Base-by-base conservation (phyloP, 2,329 filamentous ascomycete species). In the Raffaelea albimanens region DNA sequence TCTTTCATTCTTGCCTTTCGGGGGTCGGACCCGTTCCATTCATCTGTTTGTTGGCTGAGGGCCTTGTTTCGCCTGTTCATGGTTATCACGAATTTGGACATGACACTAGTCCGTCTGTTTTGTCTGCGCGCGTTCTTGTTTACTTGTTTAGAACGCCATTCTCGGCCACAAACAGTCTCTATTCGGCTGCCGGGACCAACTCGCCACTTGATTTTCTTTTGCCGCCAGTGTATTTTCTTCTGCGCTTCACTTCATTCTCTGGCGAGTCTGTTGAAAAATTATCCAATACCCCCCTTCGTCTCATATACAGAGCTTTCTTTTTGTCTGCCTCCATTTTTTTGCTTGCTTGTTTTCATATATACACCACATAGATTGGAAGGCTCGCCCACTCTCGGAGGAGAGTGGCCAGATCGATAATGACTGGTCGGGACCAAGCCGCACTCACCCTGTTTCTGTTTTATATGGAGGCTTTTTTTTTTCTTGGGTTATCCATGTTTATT, bases 341-440 rank as follows among this genome's bases (percentile, higher is more conserved):
- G n/a, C n/a, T n/a, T n/a, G n/a, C n/a, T n/a, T n/a, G n/a, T n/a
- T 19, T 33, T 34, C 11, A 23, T 47, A 29, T 39, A 8, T 8
- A 31, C 19, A 40, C 34, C 46, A 39, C 38, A 53, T 53, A 50
- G 45, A 50, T 48, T 53, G 47, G 45, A 45, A 41, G 49, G 49
- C 18, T 44, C 36, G 45, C 18, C 29, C 29, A 40, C 42, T 50
- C 20, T 40, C 16, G 9, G 14, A 7, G 7, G 8, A 8, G 13
- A 16, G 14, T 38, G 8, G 31, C 7, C 23, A 34, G 25, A 43
- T 25, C 25, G 16, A 38, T 16, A 38, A 5, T 16, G 34, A 38
- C 34, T 38, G 34, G 34, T 38, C 34, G 34, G 8, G 34, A n/a
- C 34, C 41, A 21, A 25, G 5, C 19, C 18, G 47, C 43, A 44